Evolutionary conservation across 106 monocot genomes (phyloP).

Genomic region (Dioscorea zingiberensis): DNA sequence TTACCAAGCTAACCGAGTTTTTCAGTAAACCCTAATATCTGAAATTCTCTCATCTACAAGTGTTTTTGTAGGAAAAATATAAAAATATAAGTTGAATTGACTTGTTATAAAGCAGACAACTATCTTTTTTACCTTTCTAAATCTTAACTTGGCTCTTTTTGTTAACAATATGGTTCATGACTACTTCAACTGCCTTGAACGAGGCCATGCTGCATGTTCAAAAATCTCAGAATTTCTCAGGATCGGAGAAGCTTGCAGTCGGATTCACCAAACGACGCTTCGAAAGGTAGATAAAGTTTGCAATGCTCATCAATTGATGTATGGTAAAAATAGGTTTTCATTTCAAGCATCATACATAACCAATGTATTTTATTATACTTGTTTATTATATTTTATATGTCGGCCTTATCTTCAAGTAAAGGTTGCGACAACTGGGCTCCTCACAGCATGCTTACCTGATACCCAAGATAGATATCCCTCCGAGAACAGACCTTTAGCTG

Average conservation of each 20-base stretch:
- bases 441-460: no score
- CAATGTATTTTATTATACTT: no score
- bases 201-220: conserved; percentile 68
- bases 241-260: conserved; percentile 55
- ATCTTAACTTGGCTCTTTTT: conserved; percentile 2
- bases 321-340: no score
- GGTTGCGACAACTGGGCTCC: no score
- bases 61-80: background rate
- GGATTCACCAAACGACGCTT: conserved; percentile 9
- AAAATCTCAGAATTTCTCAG: conserved; percentile 83
- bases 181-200: conserved; percentile 60
- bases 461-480: no score
- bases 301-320: background rate
- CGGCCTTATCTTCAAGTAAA: no score
- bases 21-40: no score
- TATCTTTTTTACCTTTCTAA: background rate
- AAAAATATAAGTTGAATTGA: background rate
- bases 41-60: no score
- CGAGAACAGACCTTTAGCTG: no score
- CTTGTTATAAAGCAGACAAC: background rate
- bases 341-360: no score
- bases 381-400: no score
- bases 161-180: conserved; percentile 30
- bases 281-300: conserved; percentile 7
- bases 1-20: no score